Percentiles rank a stretch among this genome's conserved stretches.
phyloP scores from a whole-genome alignment of 495 filamentous ascomycete species.

The Penicillium paxilli region DNA sequence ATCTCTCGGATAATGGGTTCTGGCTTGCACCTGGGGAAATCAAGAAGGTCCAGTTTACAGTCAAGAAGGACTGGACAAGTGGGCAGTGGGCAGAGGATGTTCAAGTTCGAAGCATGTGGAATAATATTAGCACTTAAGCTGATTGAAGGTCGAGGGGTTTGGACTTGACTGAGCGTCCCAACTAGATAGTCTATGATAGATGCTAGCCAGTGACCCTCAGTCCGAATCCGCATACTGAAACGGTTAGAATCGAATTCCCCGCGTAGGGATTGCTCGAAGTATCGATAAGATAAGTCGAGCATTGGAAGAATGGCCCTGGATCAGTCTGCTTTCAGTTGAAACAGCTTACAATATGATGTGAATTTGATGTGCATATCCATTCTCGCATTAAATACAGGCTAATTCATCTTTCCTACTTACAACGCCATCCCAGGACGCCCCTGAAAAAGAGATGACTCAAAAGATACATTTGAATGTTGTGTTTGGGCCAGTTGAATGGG shows the following conservation, averaged over 20 bases:
- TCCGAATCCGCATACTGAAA: too few relatives aligned
- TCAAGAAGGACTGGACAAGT: conserved; percentile 47
- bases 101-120: conserved; percentile 62
- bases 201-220: too few relatives aligned
- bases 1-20: conserved; percentile 64
- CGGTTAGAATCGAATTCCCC: too few relatives aligned
- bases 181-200: background rate
- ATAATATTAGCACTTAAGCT: conserved; percentile 27
- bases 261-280: too few relatives aligned
- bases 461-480: background rate
- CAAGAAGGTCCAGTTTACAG: conserved; percentile 47
- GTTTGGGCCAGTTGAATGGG: background rate
- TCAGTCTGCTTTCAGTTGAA: background rate
- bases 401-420: conserved; percentile 21
- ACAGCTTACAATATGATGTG: background rate
- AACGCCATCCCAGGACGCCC: conserved; percentile 10
- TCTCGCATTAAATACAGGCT: conserved; percentile 37
- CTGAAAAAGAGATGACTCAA: background rate
- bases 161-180: too few relatives aligned
- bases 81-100: conserved; percentile 55
- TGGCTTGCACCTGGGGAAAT: conserved; percentile 53
- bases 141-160: background rate
- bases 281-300: too few relatives aligned
- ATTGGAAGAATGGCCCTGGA: too few relatives aligned
- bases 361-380: conserved; percentile 26